Evolutionary conservation across 768 basidiomycete genomes (phyloP), one percentile per base, ranked within the genome.

Genomic region (Crucibulum laeve): DNA sequence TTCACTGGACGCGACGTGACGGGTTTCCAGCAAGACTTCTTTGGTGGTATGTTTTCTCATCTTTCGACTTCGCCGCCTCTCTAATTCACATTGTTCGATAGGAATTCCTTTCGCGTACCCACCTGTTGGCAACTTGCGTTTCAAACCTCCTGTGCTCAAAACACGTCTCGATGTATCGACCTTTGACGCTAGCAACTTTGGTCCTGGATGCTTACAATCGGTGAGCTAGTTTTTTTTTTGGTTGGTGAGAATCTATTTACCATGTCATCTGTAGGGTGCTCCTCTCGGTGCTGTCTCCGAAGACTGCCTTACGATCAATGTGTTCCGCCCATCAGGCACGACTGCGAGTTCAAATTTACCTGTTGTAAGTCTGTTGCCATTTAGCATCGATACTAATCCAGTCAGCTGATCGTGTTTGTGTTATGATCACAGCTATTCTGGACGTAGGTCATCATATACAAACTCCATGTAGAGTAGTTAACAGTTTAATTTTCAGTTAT

Each of bases 281-380:
- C 56, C 44, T 60, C 60, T 42, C 56, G 67, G 45, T 49, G 59
- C 23, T 51, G 68, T 58, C 30, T 76, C 77, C 17, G 80, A 83
- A 54, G 79, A 82, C 47, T 82, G 79, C 53, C 59, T 83, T 38
- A 79, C 76, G 17, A 62, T 82, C 40, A 81, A 82, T 50, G 60
- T 84, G 4, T 77, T 74, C 43, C 63, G 77, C 17, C 80, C 81
- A 0, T 62, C 69, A 0, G 67, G 68, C 8, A 40, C 61, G 8
- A 33, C 33, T 3, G 4, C 51, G 1, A 51, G 53, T 39, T 58
- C 62, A 2, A 58, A 56, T 28, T 53, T 74, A 4, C 71, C 73
- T 10, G 63, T 74, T 35, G 69, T 71, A 44, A 50, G 64, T 53
- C 23, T 19, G 18, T 7, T n/a, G 14, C 35, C 10, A 14, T 19